Evolutionary conservation across 768 basidiomycete species (phyloP), one percentile per base, ranked within the genome.

Genomic region (Pleurotus giganteus): DNA sequence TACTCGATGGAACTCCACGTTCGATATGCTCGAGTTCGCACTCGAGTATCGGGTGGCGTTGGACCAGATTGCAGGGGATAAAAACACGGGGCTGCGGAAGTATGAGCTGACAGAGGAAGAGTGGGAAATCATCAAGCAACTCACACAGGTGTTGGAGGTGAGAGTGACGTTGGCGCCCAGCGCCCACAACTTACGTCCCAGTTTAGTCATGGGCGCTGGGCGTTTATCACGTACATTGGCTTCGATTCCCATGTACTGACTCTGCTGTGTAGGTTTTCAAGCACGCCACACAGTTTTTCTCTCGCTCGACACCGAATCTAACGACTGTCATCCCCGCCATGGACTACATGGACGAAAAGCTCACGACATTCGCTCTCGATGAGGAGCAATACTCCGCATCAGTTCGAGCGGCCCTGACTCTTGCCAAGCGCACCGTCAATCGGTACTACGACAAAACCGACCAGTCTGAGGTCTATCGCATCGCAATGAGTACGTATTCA

Each of bases 401-500:
- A 7, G 65, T 74, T 32, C 59, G 53, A 12, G 58, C 61, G 6
- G 60, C 67, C 4, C 43, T 68, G 3, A 55, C 47, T 8, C 47
- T 69, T 8, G 67, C 58, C 2, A 68, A 70, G 41, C 56, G 60
- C n/a, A 69, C 59, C 0, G 57, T 75, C 3, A 71, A 74, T 55
- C 23, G 54, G 1, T 73, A 73, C 53, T 75, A 71, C 46, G 46
- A 56, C 1, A 39, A 47, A n/a, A 75, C 69, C 1, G 73, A 74
- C 57, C n/a, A 51, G 1, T 69, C 68, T 1, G 60, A 73, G 7
- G 53, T 63, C 0, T 74, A 71, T 49, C 56, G 63, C 0, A 71
- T 75, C 59, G 70, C 69, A 6, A 75, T 75, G 71, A 58, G 73
- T 75, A 54, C 12, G 66, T n/a, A n/a, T n/a, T n/a, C 67, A 9